A percentile compares a stretch with the other conserved stretches of the same genome.
Evolutionary conservation across 371 early-diverging fungal species (phyloP).

Genomic region (Mortierella sp.): DNA sequence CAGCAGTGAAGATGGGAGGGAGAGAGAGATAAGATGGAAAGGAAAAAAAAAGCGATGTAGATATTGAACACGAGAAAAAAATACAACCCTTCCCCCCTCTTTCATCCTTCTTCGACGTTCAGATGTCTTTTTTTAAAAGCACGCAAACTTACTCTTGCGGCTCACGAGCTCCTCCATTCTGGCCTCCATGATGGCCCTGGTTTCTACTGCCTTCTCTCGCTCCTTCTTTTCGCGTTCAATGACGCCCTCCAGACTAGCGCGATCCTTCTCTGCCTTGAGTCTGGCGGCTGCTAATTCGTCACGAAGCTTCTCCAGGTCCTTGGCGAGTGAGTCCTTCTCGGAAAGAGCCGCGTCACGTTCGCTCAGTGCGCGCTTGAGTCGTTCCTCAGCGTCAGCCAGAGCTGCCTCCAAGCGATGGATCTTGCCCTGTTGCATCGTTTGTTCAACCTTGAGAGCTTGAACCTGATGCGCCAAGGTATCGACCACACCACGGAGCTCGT

Average conservation of each 20-base stretch:
- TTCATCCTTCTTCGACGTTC: too few species aligned
- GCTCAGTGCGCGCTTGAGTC: constrained; percentile 7
- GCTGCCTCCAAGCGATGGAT: constrained; percentile 36
- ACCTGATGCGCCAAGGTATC: constrained; percentile 50
- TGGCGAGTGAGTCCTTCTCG: constrained; percentile 14
- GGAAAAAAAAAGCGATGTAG: neutral
- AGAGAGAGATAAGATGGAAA: neutral
- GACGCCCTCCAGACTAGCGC: constrained; percentile 11
- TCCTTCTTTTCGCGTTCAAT: constrained; percentile 30
- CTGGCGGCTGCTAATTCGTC: constrained; percentile 17
- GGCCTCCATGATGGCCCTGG: constrained; percentile 41
- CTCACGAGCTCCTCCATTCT: constrained; percentile 44
- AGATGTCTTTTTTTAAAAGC: constrained; percentile 24
- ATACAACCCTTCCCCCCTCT: neutral
- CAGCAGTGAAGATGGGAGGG: too few species aligned
- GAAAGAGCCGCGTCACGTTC: constrained; percentile 3
- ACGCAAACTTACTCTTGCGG: constrained; percentile 47
- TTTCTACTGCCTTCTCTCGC: constrained; percentile 40
- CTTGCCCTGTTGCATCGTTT: constrained; percentile 49
- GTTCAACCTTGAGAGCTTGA: constrained; percentile 47
- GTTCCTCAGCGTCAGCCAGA: constrained; percentile 38
- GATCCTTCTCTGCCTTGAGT: constrained; percentile 27
- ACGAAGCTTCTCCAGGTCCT: constrained; percentile 19
- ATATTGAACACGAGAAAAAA: neutral
- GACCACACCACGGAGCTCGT: constrained; percentile 45